Percentiles rank a stretch among this genome's conserved stretches.
phyloP scores from a whole-genome alignment of 2,329 filamentous ascomycete genomes.

The Akanthomyces dipterigenus region DNA sequence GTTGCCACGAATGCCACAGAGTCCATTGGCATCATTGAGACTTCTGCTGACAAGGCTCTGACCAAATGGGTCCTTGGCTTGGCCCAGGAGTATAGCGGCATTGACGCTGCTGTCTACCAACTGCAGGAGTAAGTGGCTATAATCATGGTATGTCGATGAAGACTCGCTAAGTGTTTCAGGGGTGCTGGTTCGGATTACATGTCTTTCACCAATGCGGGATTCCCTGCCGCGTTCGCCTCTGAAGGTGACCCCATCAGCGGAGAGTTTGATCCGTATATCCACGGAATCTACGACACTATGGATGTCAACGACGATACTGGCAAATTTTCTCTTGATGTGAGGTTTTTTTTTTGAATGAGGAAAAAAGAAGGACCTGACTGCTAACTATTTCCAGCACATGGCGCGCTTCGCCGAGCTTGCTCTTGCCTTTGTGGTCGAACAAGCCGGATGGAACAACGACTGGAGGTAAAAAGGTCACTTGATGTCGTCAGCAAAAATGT shows the following conservation, averaged over 20 bases:
- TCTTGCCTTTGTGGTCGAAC: conserved; percentile 32
- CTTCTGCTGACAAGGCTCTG: conserved; percentile 28
- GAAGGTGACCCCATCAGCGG: conserved; percentile 31
- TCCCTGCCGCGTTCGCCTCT: conserved; percentile 31
- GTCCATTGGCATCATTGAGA: conserved; percentile 33
- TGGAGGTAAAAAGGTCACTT: conserved; percentile 24
- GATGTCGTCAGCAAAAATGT: too few species aligned
- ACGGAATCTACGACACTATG: conserved; percentile 30
- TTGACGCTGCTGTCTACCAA: conserved; percentile 28
- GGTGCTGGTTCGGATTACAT: conserved; percentile 35
- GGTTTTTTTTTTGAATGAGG: too few species aligned
- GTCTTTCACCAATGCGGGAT: conserved; percentile 33
- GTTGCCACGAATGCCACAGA: conserved; percentile 30
- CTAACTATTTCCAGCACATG: conserved; percentile 27
- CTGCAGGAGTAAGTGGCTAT: conserved; percentile 20
- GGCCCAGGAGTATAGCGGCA: conserved; percentile 30
- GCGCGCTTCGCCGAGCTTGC: conserved; percentile 34
- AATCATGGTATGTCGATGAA: background rate
- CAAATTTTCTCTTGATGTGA: conserved; percentile 31
- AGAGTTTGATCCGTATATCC: conserved; percentile 33
- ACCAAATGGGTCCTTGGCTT: conserved; percentile 29
- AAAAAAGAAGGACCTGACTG: background rate
- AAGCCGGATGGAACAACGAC: conserved; percentile 33
- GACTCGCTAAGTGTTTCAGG: conserved; percentile 14
- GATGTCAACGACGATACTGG: conserved; percentile 31